phyloP scores from a whole-genome alignment of 1,139 yeast genomes.

The Magnusiomyces ingens region DNA sequence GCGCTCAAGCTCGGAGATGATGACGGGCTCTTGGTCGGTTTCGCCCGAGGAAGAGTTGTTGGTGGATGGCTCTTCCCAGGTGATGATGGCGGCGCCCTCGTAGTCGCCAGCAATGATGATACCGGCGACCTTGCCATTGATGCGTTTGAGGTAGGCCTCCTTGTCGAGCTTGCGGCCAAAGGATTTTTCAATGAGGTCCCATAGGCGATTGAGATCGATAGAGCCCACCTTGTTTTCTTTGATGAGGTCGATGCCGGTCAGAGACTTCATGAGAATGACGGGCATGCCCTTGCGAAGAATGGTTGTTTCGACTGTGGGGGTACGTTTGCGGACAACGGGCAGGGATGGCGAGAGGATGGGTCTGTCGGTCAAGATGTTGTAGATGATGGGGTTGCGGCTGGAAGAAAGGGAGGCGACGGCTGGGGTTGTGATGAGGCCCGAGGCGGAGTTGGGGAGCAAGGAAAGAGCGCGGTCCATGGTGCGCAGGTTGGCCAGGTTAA shows the following conservation, averaged over 20 bases:
- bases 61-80: constrained; percentile 49
- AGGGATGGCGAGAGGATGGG: constrained; percentile 89
- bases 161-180: constrained; percentile 64
- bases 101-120: constrained; percentile 86
- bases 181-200: constrained; percentile 65
- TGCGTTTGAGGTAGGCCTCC: constrained; percentile 56
- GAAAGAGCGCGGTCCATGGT: constrained; percentile 45
- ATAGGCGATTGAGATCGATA: constrained; percentile 52
- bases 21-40: constrained; percentile 24
- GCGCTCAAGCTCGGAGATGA: constrained; percentile 17
- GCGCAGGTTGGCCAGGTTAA: constrained; percentile 49
- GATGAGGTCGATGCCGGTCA: constrained; percentile 36
- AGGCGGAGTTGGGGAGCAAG: constrained; percentile 41
- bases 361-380: constrained; percentile 84
- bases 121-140: constrained; percentile 62
- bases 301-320: constrained; percentile 68
- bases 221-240: constrained; percentile 43
- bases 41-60: constrained; percentile 20
- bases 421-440: constrained; percentile 50
- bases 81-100: constrained; percentile 89
- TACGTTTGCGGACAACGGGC: constrained; percentile 53
- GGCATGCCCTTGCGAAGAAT: constrained; percentile 72
- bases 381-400: constrained; percentile 67
- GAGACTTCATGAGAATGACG: constrained; percentile 45
- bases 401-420: constrained; percentile 35